Evolutionary conservation across 129 eudicot genomes (phyloP).

Genomic region (Mikania micrantha): DNA sequence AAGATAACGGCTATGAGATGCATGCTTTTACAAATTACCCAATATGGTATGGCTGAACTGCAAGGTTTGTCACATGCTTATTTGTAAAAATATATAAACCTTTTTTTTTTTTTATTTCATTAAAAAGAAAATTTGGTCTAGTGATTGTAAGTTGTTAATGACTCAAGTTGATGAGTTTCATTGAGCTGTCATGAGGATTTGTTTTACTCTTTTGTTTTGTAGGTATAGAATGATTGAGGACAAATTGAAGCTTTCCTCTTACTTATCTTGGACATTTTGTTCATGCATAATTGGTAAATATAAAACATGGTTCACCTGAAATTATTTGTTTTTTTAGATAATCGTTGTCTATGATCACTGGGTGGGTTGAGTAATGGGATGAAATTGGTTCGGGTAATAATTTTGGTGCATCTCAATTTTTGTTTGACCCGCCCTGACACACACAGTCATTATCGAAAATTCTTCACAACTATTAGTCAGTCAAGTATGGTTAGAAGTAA

Average conservation of each 20-base stretch:
- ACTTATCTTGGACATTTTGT: constrained; percentile 96
- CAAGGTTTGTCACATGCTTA: constrained; percentile 21
- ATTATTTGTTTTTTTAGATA: neutral
- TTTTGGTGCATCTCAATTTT: neutral
- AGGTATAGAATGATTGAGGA: constrained; percentile 93
- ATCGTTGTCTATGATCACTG: neutral
- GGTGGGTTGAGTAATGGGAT: neutral
- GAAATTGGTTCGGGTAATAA: neutral
- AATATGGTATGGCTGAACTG: constrained; percentile 53
- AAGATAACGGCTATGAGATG: constrained; percentile 76
- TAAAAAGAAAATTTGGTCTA: neutral
- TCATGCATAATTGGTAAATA: constrained; percentile 66
- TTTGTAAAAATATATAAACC: neutral
- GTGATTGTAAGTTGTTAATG: constrained; percentile 4
- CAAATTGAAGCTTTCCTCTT: constrained; percentile 74
- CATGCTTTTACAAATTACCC: constrained; percentile 97
- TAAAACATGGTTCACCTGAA: neutral
- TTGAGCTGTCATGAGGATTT: neutral
- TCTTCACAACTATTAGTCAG: no score
- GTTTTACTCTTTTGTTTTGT: constrained; percentile 14
- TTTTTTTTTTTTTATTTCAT: no score
- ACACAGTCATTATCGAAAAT: no score
- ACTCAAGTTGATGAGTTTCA: constrained; percentile 1
- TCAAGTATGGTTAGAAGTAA: no score
- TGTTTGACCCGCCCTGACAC: neutral